phyloP scores from a whole-genome alignment of 139 green algal genomes.

The Chara braunii region DNA sequence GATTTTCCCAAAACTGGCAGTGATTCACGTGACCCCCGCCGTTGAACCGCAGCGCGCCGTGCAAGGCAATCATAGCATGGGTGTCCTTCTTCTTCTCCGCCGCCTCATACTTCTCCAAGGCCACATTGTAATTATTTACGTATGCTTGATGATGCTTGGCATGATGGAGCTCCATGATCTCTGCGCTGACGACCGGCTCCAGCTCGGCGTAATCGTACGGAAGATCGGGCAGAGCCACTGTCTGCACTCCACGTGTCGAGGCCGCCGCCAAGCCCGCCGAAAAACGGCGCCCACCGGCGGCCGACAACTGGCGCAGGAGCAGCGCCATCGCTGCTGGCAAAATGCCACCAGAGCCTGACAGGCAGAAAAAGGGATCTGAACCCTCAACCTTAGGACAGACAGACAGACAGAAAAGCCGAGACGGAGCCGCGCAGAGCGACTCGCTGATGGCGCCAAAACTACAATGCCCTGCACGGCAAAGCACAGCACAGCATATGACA shows the following conservation, averaged over 20 bases:
- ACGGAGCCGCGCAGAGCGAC: too few species aligned
- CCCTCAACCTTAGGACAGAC: too few species aligned
- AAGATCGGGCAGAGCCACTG: conserved; percentile 69
- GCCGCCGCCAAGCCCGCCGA: too few species aligned
- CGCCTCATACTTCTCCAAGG: conserved; percentile 65
- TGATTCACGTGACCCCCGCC: conserved; percentile 94
- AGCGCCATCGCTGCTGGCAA: too few species aligned
- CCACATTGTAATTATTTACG: conserved; percentile 76
- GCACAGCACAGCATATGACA: too few species aligned
- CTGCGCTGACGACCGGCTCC: conserved; percentile 75
- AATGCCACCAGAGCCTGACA: too few species aligned
- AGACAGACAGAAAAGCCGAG: too few species aligned
- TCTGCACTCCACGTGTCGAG: not conserved
- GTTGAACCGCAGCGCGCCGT: conserved; percentile 91
- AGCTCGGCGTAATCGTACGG: conserved; percentile 83
- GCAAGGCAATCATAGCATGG: conserved; percentile 66
- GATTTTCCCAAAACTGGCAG: conserved; percentile 92
- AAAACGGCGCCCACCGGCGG: too few species aligned
- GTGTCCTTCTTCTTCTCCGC: conserved; percentile 71
- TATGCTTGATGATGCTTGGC: conserved; percentile 83
- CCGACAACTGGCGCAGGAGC: too few species aligned
- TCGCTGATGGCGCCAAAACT: too few species aligned
- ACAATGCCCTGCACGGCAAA: too few species aligned
- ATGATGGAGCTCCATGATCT: conserved; percentile 98
- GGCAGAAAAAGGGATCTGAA: too few species aligned